A percentile compares a stretch with the other conserved stretches of the same genome.
These are phyloP conservation scores for Thalassia testudinum DNA, from an alignment of 116 monocot species.

Conservation along the genomic window DNA sequence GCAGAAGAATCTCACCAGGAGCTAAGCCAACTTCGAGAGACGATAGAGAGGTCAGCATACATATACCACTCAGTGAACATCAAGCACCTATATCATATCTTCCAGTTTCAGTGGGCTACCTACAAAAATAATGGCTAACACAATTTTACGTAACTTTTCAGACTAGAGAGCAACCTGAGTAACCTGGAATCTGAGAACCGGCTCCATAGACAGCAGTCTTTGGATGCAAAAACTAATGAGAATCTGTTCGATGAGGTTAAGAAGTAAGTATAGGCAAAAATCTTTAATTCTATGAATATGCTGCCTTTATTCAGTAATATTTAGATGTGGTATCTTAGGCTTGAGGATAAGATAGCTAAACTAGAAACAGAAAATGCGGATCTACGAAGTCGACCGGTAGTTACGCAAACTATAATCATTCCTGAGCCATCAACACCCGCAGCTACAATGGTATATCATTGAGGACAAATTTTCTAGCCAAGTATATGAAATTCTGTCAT, in stretches of 20 bases:
- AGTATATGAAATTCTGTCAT: not conserved
- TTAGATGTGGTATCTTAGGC: slow-evolving; percentile 12
- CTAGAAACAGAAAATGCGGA: slow-evolving; percentile 69
- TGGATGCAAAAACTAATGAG: slow-evolving; percentile 53
- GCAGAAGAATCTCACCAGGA: slow-evolving; percentile 47
- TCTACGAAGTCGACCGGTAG: slow-evolving; percentile 37
- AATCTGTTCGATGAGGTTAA: slow-evolving; percentile 61
- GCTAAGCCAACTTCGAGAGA: slow-evolving; percentile 61
- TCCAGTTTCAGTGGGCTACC: not conserved
- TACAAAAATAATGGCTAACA: not conserved
- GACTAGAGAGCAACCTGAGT: slow-evolving; percentile 59
- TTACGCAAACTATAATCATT: slow-evolving; percentile 13
- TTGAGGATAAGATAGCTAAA: slow-evolving; percentile 47
- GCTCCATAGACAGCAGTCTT: slow-evolving; percentile 76
- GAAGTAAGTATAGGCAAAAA: slow-evolving; percentile 22
- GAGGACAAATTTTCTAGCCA: not conserved
- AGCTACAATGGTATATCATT: not conserved
- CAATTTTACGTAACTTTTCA: slow-evolving; percentile 12
- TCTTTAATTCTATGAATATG: not conserved
- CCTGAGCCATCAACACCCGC: slow-evolving; percentile 10
- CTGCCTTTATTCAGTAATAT: not conserved
- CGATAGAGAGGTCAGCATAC: slow-evolving; percentile 52
- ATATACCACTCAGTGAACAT: not conserved
- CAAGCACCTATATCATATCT: not conserved
- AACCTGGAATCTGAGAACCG: slow-evolving; percentile 83